Evolutionary conservation across 2,329 filamentous ascomycete genomes (phyloP), one percentile per base, ranked within the genome.

Genomic region (Neopestalotiopsis clavispora): DNA sequence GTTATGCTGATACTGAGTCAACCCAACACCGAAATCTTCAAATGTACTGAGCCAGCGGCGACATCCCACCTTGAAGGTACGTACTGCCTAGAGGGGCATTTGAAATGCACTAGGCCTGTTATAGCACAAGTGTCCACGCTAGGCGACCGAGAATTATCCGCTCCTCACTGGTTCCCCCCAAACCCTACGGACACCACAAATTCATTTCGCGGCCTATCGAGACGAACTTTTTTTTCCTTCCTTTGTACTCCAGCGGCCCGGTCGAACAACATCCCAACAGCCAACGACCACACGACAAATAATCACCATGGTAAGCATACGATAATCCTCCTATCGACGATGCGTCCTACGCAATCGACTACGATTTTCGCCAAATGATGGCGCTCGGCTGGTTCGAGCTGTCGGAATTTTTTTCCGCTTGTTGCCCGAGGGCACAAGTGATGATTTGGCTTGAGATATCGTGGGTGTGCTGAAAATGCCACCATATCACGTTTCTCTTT

Each of bases 391-490:
- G 75, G 77, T 77, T 52, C 76, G 80, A 74, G 74, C 76, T 78
- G 76, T 77, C 72, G 71, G 45, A 52, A 52, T 52, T 75, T 77
- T 81, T 6, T 62, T 78, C 83, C 82, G 80, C 80, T 78, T 79
- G 78, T 78, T 76, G 81, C 80, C 78, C 77, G 78, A 75, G 79
- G 81, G 80, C 80, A 71, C 76, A 74, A 83, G 86, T 89, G 88
- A 89, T 83, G 88, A 89, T 42, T 82, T 90, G 89, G 88, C 89
- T 91, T 87, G 89, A 91, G 89, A 83, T 76, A 63, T 74, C 71
- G 73, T 68, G 81, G 74, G 75, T 74, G 70, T 77, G 77, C 85
- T 38, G 34, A 85, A 85, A 85, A 89, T 86, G 87, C 82, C 82
- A 80, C 79, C 79, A 79, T 80, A 83, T 72, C 70, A 65, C 65